A percentile compares a stretch with the other conserved stretches of the same genome.
Conservation (phyloP, 2,329 filamentous ascomycete species). For the Conoideocrella luteorostrata region DNA sequence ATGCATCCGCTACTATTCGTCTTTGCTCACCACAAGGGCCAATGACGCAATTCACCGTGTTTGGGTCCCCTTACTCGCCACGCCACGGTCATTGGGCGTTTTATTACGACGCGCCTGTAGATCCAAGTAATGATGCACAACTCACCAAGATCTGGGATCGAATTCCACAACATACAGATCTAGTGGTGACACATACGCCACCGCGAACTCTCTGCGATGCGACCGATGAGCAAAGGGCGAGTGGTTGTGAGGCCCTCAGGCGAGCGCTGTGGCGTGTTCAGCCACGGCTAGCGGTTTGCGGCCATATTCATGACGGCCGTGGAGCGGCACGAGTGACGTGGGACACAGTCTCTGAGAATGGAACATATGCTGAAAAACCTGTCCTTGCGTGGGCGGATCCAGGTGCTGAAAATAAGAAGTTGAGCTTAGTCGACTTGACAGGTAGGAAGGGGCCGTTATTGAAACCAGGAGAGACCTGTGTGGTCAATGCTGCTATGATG, state of each 20-base stretch:
- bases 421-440: conserved; percentile 58
- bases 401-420: conserved; percentile 46
- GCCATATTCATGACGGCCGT: conserved; percentile 64
- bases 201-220: conserved; percentile 54
- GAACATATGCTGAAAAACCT: conserved; percentile 37
- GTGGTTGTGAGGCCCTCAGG: conserved; percentile 56
- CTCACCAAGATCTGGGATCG: conserved; percentile 48
- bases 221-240: conserved; percentile 27
- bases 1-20: conserved; percentile 47
- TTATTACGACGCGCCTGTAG: conserved; percentile 41
- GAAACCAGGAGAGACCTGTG: conserved; percentile 54
- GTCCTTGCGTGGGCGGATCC: conserved; percentile 53
- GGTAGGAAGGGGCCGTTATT: conserved; percentile 25
- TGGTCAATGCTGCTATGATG: conserved; percentile 75
- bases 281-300: conserved; percentile 61
- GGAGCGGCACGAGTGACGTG: conserved; percentile 59
- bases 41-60: conserved; percentile 56
- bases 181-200: conserved; percentile 67
- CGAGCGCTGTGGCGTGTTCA: conserved; percentile 52
- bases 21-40: conserved; percentile 50
- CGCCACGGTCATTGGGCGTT: conserved; percentile 58
- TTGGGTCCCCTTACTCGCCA: conserved; percentile 65
- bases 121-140: conserved; percentile 12
- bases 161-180: conserved; percentile 56
- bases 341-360: conserved; percentile 37